phyloP scores from a whole-genome alignment of 2,329 filamentous ascomycete species.

The Fusarium cyanostomum region DNA sequence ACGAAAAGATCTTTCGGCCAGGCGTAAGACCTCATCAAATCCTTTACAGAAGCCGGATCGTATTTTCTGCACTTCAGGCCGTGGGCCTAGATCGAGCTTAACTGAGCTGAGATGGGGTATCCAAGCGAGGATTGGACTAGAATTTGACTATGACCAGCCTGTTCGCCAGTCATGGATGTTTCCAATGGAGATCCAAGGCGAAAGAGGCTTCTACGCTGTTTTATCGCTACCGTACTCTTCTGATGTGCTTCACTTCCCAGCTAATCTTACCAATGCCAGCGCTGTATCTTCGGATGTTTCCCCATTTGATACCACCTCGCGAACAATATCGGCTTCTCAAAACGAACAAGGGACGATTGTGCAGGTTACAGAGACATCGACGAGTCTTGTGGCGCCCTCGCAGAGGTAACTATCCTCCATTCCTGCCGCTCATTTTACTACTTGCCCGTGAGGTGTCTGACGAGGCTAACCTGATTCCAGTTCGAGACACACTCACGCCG shows the following conservation, averaged over 20 bases:
- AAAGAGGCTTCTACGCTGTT: slow-evolving; percentile 49
- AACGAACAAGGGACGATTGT: slow-evolving; percentile 52
- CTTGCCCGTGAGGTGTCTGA: not conserved
- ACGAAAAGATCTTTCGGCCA: slow-evolving; percentile 4
- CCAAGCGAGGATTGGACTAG: slow-evolving; percentile 71
- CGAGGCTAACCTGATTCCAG: slow-evolving; percentile 34
- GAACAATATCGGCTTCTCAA: slow-evolving; percentile 60
- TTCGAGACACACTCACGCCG: slow-evolving; percentile 45
- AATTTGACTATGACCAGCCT: slow-evolving; percentile 60
- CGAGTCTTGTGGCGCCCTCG: slow-evolving; percentile 52
- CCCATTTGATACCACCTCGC: slow-evolving; percentile 61
- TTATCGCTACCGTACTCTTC: slow-evolving; percentile 61
- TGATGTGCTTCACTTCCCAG: slow-evolving; percentile 58
- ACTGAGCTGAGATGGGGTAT: slow-evolving; percentile 76
- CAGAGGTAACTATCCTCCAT: slow-evolving; percentile 42
- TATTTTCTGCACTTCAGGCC: slow-evolving; percentile 74
- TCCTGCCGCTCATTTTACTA: not conserved
- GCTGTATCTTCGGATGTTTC: slow-evolving; percentile 54
- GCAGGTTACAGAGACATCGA: slow-evolving; percentile 63
- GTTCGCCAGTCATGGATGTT: slow-evolving; percentile 66
- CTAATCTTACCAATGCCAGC: slow-evolving; percentile 57
- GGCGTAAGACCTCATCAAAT: slow-evolving; percentile 21
- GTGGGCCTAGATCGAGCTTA: slow-evolving; percentile 69
- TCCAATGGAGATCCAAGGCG: slow-evolving; percentile 33
- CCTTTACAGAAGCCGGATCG: slow-evolving; percentile 56